Conservation (phyloP, 1,139 yeast species). For the Candida dubliniensis region DNA sequence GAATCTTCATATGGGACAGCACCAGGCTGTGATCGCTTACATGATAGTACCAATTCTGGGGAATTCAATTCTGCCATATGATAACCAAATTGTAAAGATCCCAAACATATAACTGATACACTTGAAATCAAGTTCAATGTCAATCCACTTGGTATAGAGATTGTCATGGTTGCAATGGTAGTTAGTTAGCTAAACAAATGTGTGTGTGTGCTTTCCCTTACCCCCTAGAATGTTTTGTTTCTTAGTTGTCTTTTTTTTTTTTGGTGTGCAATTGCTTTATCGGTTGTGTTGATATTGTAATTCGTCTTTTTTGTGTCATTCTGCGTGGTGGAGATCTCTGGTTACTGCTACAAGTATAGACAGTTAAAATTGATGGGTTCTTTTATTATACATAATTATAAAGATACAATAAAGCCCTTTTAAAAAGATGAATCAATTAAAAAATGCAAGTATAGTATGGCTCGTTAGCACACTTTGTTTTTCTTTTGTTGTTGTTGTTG, state of each 20-base stretch:
- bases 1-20: conserved; percentile 30
- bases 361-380: too few species aligned
- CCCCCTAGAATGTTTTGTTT: too few species aligned
- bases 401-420: too few species aligned
- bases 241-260: too few species aligned
- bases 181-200: background rate
- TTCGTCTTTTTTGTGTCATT: too few species aligned
- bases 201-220: background rate
- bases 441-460: too few species aligned
- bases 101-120: conserved; percentile 40
- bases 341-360: background rate
- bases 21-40: conserved; percentile 35
- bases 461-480: background rate
- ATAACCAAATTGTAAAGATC: conserved; percentile 50
- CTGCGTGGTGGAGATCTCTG: background rate
- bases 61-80: conserved; percentile 53
- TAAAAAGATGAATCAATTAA: too few species aligned
- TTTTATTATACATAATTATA: too few species aligned
- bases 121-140: conserved; percentile 31
- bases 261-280: too few species aligned
- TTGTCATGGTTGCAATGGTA: background rate
- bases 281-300: too few species aligned
- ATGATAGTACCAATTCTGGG: conserved; percentile 44
- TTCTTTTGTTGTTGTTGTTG: background rate
- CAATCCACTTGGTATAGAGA: conserved; percentile 13